Evolutionary conservation across 352 stramenopile genomes (phyloP).

Genomic region (Pythium graminicola): DNA sequence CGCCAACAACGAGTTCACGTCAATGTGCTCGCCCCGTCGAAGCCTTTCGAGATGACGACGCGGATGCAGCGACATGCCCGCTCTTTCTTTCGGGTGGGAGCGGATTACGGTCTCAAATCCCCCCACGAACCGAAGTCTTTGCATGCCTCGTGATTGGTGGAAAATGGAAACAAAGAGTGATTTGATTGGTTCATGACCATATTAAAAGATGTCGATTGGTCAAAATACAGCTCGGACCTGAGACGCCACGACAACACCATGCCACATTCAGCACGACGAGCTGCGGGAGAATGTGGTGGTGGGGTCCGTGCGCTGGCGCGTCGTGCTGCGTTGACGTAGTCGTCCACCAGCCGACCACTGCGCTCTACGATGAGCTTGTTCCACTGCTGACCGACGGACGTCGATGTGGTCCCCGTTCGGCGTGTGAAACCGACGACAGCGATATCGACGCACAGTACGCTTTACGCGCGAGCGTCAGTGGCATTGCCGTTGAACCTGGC

Average conservation of each 20-base stretch:
- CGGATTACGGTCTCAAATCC: not conserved
- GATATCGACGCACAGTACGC: not conserved
- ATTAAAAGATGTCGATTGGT: not conserved
- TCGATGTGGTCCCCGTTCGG: conserved; percentile 7
- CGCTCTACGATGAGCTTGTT: conserved; percentile 48
- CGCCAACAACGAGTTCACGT: conserved; percentile 43
- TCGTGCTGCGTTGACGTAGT: conserved; percentile 43
- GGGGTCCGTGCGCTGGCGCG: conserved; percentile 42
- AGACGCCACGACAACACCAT: not conserved
- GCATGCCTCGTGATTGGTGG: not conserved
- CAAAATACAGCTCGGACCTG: not conserved
- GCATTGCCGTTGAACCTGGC: conserved; percentile 23
- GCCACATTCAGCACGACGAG: not conserved
- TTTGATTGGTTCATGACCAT: not conserved
- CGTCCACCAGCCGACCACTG: conserved; percentile 11
- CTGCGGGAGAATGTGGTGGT: conserved; percentile 50
- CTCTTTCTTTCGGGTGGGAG: not conserved
- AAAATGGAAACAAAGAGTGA: not conserved
- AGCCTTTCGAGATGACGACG: conserved; percentile 32
- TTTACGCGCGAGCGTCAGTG: not conserved
- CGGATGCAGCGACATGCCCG: conserved; percentile 29
- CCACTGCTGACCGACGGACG: conserved; percentile 26
- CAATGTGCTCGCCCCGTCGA: conserved; percentile 35
- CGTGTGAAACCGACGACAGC: conserved; percentile 3
- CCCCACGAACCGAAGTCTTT: too few relatives aligned